Base-by-base conservation (phyloP, 163 green algal genomes). In the Scenedesmus sp. region DNA sequence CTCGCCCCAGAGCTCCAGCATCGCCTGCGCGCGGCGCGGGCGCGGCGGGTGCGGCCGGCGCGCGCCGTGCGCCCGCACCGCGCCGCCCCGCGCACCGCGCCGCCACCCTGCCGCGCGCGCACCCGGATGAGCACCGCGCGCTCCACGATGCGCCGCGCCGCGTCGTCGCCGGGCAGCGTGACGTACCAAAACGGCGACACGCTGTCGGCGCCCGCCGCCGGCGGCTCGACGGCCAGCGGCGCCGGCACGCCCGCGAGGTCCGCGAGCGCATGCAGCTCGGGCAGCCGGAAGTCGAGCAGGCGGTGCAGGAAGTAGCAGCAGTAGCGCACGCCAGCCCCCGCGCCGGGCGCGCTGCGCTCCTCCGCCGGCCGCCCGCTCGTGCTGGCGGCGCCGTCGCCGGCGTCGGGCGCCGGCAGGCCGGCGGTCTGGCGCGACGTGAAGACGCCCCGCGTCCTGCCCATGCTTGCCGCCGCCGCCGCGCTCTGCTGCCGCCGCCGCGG, bases 1-100 rank as follows among this genome's bases (percentile, higher is more conserved):
- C 60, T 96, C 89, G 29, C 91, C 93, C 93, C 93, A 97, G 4
- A 96, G n/a, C 67, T 97, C 91, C 33, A 94, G 77, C 3, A 96
- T 58, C n/a, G 75, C 83, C 91, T 95, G 33, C 15, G 7, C 9
- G 2, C 20, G 10, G 62, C 42, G 9, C 33, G 70, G 26, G 44
- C 2, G 31, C 53, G 71, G 34, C 47, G 48, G 44, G 1, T 58
- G 31, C 60, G 57, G 15, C 33, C 44, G 36, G 13, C 31, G 20
- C n/a, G 50, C 31, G 6, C 57, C 44, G 47, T 17, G 24, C 45
- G 11, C 7, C 39, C 7, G 39, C 39, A 6, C 39, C 10, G 39
- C 10, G 39, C 39, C 39, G 39, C 39, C 7, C 39, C 39, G 39
- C 7, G 7, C 39, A 6, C 39, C 10, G 39, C 7, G 39, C 39